These are phyloP conservation scores for Lentinula aciculospora DNA, from an alignment of 768 basidiomycete species.

Conservation along the genomic window DNA sequence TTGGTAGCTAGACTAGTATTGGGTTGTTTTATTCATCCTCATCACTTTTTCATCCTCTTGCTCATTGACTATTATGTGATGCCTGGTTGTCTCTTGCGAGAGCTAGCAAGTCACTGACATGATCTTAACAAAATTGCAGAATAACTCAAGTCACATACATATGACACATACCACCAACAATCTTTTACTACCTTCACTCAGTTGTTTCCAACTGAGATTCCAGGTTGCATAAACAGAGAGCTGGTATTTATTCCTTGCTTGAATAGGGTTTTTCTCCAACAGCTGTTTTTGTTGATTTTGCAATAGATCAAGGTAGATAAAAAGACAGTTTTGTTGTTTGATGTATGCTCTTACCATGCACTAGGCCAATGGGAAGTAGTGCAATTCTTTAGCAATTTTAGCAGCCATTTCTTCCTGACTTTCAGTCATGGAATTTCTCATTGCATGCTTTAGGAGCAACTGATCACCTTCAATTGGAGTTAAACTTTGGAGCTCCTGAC, in stretches of 20 bases:
- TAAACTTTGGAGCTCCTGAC: not conserved
- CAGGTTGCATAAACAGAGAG: not conserved
- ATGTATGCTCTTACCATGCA: slow-evolving; percentile 6
- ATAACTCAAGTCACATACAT: no score
- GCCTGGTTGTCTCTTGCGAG: no score
- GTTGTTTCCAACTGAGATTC: not conserved
- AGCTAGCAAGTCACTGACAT: no score
- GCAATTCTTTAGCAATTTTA: not conserved
- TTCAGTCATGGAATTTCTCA: not conserved
- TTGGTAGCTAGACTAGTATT: no score
- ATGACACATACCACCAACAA: not conserved
- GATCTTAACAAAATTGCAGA: no score
- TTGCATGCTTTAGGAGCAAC: not conserved
- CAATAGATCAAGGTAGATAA: not conserved
- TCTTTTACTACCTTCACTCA: not conserved
- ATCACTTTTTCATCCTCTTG: no score
- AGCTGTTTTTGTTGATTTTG: not conserved
- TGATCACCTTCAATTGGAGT: not conserved
- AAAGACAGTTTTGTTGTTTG: not conserved
- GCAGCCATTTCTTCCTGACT: not conserved
- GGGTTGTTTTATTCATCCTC: no score
- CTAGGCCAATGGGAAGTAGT: slow-evolving; percentile 1
- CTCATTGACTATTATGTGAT: no score
- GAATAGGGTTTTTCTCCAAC: not conserved
- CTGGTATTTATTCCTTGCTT: not conserved